Base-by-base conservation (phyloP, 495 filamentous ascomycete species). In the Zalerion maritima region DNA sequence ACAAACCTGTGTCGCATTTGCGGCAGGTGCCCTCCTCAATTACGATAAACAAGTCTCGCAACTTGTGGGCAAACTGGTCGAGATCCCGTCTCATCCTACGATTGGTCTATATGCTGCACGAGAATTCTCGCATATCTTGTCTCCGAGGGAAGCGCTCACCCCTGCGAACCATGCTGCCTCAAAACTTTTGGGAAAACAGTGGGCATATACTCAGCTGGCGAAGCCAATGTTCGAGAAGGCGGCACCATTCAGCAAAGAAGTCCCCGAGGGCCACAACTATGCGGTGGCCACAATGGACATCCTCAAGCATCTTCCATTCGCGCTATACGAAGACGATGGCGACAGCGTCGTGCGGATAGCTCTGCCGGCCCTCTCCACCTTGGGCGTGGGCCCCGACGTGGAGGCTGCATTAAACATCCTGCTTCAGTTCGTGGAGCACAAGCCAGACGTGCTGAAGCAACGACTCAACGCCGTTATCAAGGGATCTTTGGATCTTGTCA, bases 321-420 rank as follows among this genome's bases (percentile, higher is more conserved):
- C 40, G n/a, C 42, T 57, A 4, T 66, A 57, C 32, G 42, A 60
- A 13, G 50, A 54, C 12, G 58, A 62, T 21, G 26, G 48, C 1
- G 38, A 37, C 8, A 21, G 35, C 6, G 38, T 66, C 9, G 42
- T 57, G 7, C 48, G 50, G 1, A 37, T 62, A 0, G 43, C 54
- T 15, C 52, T 66, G 18, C 47, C 47, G 2, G 47, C 55, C 2
- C 32, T 60, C n/a, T 41, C 27, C 24, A 45, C 20, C 10, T 38
- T 35, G 24, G 33, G 24, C 20, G 26, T 31, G 3, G 41, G 35
- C 33, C 37, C 34, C 22, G 49, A 50, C 27, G 42, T 45, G 19
- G 44, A 41, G 5, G 35, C 53, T 3, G 54, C 55, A 2, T 45
- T 66, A 2, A 36, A 42, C 14, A 46, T 62, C 4, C 42, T 66